A percentile compares a stretch with the other conserved stretches of the same genome.
Evolutionary conservation across 805 yeast genomes (phyloP).

Genomic region (Candida khao-thaluensis): DNA sequence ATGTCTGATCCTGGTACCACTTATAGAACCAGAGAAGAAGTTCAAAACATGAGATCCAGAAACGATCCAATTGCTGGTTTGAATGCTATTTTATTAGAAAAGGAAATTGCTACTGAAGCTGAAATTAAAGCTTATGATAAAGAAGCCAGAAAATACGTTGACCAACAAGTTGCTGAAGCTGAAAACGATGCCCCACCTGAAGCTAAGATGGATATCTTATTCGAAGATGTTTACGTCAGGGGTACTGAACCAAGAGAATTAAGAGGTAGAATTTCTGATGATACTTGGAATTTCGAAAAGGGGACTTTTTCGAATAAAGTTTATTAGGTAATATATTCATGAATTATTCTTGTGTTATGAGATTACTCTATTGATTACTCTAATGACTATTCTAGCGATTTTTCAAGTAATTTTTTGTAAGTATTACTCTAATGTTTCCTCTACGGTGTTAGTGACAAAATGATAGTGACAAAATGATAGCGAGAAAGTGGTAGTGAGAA

Average conservation of each 20-base stretch:
- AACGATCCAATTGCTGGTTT: conserved; percentile 97
- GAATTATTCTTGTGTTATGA: no score
- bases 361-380: no score
- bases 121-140: conserved; percentile 94
- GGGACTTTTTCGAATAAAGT: conserved; percentile 47
- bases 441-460: no score
- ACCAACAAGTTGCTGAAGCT: conserved; percentile 90
- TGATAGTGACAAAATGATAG: no score
- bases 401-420: no score
- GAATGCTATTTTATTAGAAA: conserved; percentile 80
- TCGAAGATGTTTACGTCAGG: conserved; percentile 94
- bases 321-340: conserved; percentile 26
- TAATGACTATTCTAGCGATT: no score
- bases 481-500: no score
- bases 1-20: conserved; percentile 99
- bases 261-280: conserved; percentile 96
- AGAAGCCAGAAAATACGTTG: conserved; percentile 93
- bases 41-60: conserved; percentile 98
- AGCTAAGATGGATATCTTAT: conserved; percentile 89
- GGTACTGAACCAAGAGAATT: conserved; percentile 90
- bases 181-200: conserved; percentile 94
- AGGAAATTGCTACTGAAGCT: conserved; percentile 85
- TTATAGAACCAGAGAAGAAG: conserved; percentile 99
- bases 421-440: neutral
- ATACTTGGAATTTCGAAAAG: conserved; percentile 80